Percentiles rank a stretch among this genome's conserved stretches.
Conservation (phyloP, 2,329 filamentous ascomycete genomes). For the Graphilbum ipis-grandicollis region DNA sequence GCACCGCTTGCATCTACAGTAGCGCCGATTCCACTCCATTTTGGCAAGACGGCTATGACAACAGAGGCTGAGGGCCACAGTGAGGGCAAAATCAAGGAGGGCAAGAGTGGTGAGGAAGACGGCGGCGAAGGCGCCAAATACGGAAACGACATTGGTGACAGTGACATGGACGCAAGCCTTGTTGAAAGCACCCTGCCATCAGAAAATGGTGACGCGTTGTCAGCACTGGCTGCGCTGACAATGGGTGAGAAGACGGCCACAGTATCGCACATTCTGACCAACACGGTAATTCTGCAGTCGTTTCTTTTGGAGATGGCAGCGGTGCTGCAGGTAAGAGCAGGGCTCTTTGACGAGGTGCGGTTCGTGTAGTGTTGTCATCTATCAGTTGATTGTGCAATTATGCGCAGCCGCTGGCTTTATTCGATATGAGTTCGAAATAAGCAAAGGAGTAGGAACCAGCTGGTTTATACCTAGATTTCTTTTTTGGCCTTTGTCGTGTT, state of each 20-base stretch:
- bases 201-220: slow-evolving; percentile 7
- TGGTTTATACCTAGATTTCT: no score
- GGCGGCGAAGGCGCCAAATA: slow-evolving; percentile 3
- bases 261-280: slow-evolving; percentile 64
- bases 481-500: no score
- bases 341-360: slow-evolving; percentile 59
- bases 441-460: no score
- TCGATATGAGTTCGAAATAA: no score
- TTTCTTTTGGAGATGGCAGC: slow-evolving; percentile 65
- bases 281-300: slow-evolving; percentile 62
- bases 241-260: slow-evolving; percentile 31
- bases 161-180: not conserved
- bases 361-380: slow-evolving; percentile 24
- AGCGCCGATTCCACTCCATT: slow-evolving; percentile 28
- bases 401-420: no score
- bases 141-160: not conserved
- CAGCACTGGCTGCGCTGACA: slow-evolving; percentile 1
- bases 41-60: slow-evolving; percentile 15
- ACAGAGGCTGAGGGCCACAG: not conserved
- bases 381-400: not conserved
- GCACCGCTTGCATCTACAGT: not conserved
- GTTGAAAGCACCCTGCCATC: slow-evolving; percentile 4
- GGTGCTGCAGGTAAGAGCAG: slow-evolving; percentile 56
- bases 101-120: slow-evolving; percentile 4
- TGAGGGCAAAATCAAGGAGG: not conserved